Evolutionary conservation across 805 yeast genomes (phyloP), one percentile per base, ranked within the genome.

Genomic region (Saturnispora halmiae): DNA sequence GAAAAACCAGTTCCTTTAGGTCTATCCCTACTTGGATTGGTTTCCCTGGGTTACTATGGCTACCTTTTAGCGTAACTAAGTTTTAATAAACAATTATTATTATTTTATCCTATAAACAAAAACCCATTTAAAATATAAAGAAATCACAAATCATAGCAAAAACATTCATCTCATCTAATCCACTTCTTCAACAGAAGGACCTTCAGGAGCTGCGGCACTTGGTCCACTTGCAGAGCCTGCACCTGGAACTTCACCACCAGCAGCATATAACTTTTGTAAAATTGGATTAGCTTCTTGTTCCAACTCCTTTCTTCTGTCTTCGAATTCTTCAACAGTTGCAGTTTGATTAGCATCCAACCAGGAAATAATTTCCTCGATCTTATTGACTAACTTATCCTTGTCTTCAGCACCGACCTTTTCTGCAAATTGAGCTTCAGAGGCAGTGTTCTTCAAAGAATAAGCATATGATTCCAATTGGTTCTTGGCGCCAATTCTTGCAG

Each of bases 381-480:
- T 85, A 67, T 76, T 75, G 60, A 75, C 69, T 53, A 86, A 73
- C 55, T 75, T 69, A 61, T 77, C 80, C 46, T 67, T 58, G 48
- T 62, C 64, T 34, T 67, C 70, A 31, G 61, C 64, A 31, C 60
- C 70, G 46, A 62, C 63, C 49, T 59, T 58, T 46, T 56, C 61
- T 40, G 51, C 61, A 44, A 58, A 58, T 76, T 88, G 96, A 72
- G 96, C 96, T 82, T 92, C 98, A 60, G 95, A 83, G 67, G 90
- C 82, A 57, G 95, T 82, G 55, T 88, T 73, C 77, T 92, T 96
- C 59, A 88, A 83, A 53, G 94, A 79, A 59, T 94, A 77, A 65
- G 92, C 94, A 82, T 92, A 90, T 59, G 96, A 86, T 79, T 90
- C 98, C 67, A 90, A 82, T 77, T 87, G 87, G 75, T 90, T 96